Evolutionary conservation across 306 rosid species (phyloP).

Genomic region (Glycine latifolia): DNA sequence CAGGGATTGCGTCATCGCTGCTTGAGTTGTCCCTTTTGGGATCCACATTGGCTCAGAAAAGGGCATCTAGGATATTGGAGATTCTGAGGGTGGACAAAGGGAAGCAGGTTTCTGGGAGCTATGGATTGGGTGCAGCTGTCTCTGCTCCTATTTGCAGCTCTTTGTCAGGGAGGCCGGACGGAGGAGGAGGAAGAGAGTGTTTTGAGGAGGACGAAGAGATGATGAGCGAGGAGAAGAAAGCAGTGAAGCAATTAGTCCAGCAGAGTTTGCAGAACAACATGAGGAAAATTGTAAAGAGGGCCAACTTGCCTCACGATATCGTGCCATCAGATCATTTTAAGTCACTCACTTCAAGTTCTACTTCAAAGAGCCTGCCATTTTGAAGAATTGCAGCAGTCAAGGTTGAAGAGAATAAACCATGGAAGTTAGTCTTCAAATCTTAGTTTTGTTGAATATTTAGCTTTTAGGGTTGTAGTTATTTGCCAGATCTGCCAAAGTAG

Average conservation of each 20-base stretch:
- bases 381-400: slow-evolving; percentile 54
- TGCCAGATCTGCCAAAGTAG: slow-evolving; percentile 47
- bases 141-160: slow-evolving; percentile 87
- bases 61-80: slow-evolving; percentile 91
- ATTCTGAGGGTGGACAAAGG: slow-evolving; percentile 85
- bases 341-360: slow-evolving; percentile 82
- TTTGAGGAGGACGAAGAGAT: slow-evolving; percentile 67
- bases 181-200: slow-evolving; percentile 54
- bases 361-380: slow-evolving; percentile 96
- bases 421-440: slow-evolving; percentile 57
- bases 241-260: slow-evolving; percentile 90
- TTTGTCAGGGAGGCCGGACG: slow-evolving; percentile 65
- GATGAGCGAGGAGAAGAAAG: slow-evolving; percentile 95
- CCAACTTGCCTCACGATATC: slow-evolving; percentile 89
- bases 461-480: slow-evolving; percentile 50
- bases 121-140: slow-evolving; percentile 58
- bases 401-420: slow-evolving; percentile 48
- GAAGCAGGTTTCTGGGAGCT: slow-evolving; percentile 69
- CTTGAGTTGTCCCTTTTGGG: slow-evolving; percentile 93
- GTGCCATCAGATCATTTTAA: slow-evolving; percentile 90
- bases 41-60: slow-evolving; percentile 89
- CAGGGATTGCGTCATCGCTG: slow-evolving; percentile 78
- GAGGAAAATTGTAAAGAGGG: slow-evolving; percentile 91
- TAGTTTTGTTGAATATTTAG: slow-evolving; percentile 38
- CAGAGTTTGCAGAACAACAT: slow-evolving; percentile 94